Conservation (phyloP, 1,284 basidiomycete species). For the Uromyces viciae-fabae region DNA sequence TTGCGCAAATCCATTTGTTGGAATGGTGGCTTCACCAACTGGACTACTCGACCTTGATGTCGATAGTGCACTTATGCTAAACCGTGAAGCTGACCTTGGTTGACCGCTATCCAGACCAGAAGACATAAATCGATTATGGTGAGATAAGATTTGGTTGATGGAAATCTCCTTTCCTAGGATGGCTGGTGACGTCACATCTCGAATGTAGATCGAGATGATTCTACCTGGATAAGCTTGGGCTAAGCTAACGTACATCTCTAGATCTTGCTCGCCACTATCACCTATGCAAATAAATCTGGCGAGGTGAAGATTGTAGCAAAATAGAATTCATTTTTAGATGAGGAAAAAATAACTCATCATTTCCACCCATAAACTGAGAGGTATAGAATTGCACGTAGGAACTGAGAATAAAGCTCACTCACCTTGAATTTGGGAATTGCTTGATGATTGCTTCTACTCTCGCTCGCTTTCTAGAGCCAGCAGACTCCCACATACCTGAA, state of each 20-base stretch:
- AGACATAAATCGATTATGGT: too few species aligned
- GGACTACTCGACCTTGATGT: too few species aligned
- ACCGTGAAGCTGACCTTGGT: too few species aligned
- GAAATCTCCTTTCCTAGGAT: background rate
- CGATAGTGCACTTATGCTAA: too few species aligned
- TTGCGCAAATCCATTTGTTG: too few species aligned
- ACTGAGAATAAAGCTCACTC: background rate
- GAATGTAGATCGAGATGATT: conserved; percentile 51
- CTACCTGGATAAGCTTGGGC: conserved; percentile 50
- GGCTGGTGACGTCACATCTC: conserved; percentile 49
- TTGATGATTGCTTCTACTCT: conserved; percentile 34
- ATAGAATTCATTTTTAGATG: too few species aligned
- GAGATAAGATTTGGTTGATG: background rate
- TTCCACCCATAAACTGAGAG: too few species aligned
- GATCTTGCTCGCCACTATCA: conserved; percentile 53
- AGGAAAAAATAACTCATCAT: too few species aligned
- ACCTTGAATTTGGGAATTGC: conserved; percentile 32
- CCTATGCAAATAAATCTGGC: conserved; percentile 51
- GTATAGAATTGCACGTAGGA: too few species aligned
- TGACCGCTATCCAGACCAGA: too few species aligned
- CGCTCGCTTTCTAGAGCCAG: conserved; percentile 29
- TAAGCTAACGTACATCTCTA: conserved; percentile 52
- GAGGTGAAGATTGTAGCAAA: background rate
- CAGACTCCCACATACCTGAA: conserved; percentile 33
- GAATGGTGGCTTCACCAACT: too few species aligned